These are phyloP conservation scores for Tetrahymena elliotti DNA, from an alignment of 73 alveolate species.

Conservation along the genomic window DNA sequence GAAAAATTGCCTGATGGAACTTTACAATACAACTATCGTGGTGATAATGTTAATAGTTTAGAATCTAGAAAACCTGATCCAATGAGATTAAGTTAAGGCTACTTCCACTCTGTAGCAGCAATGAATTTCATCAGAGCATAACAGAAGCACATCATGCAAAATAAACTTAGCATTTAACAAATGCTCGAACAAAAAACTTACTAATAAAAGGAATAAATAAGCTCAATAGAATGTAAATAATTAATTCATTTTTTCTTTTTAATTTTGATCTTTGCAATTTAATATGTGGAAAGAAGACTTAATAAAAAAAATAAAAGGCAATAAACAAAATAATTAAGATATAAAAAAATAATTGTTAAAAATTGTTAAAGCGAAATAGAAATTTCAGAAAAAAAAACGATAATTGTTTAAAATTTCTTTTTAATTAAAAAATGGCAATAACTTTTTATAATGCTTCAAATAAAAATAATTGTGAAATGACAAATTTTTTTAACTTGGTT, in stretches of 20 bases:
- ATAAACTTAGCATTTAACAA: neutral
- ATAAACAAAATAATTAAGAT: neutral
- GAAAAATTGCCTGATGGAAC: neutral
- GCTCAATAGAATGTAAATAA: neutral
- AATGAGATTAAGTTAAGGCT: neutral
- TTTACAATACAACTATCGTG: neutral
- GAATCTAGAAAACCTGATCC: neutral
- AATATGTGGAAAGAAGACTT: neutral
- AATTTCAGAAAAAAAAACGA: neutral
- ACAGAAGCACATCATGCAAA: neutral
- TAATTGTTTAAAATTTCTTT: neutral
- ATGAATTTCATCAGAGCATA: neutral
- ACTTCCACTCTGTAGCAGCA: neutral
- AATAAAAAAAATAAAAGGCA: neutral
- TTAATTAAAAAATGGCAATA: neutral
- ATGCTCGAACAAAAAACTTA: neutral
- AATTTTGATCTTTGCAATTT: neutral
- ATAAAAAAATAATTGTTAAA: neutral
- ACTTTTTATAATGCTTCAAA: neutral
- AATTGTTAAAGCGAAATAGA: neutral
- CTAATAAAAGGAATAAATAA: neutral
- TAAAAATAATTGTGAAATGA: no score
- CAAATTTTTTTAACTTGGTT: no score
- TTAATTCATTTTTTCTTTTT: neutral
- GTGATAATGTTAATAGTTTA: neutral